A percentile compares a stretch with the other conserved stretches of the same genome.
Evolutionary conservation across 2,329 filamentous ascomycete species (phyloP).

Genomic region (Amauroascus verrucosus): DNA sequence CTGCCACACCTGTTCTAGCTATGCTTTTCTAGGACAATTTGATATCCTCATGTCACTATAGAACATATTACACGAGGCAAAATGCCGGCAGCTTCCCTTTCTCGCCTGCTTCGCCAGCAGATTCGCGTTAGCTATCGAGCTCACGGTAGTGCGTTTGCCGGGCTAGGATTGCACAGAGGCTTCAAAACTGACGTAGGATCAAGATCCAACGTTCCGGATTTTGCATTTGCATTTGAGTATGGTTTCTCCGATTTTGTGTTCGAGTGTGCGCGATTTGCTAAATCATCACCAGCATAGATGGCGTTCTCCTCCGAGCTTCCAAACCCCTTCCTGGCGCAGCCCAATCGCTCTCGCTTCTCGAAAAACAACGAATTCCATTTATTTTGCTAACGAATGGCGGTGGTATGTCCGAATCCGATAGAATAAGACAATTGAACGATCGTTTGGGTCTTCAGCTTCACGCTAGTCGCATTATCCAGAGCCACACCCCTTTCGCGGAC

Average conservation of each 20-base stretch:
- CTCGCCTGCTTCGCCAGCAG: constrained; percentile 2
- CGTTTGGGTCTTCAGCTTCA: constrained; percentile 56
- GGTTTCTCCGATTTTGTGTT: constrained; percentile 12
- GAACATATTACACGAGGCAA: background rate
- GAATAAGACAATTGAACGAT: constrained; percentile 58
- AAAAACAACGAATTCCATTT: constrained; percentile 69
- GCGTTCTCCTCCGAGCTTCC: constrained; percentile 78
- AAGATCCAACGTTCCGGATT: constrained; percentile 24
- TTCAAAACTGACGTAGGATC: constrained; percentile 8
- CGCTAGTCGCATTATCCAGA: constrained; percentile 68
- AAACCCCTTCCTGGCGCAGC: constrained; percentile 68
- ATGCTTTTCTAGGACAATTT: background rate
- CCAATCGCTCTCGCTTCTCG: constrained; percentile 61
- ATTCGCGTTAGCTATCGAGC: background rate
- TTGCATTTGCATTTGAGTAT: constrained; percentile 41
- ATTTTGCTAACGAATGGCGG: constrained; percentile 95
- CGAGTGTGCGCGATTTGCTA: background rate
- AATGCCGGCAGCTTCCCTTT: background rate
- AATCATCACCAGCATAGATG: constrained; percentile 59
- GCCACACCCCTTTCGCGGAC: constrained; percentile 78
- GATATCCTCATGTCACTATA: background rate
- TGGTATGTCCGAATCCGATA: constrained; percentile 66
- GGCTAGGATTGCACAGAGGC: constrained; percentile 1
- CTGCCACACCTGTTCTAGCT: background rate
- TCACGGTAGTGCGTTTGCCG: background rate